Percentiles rank a stretch among this genome's conserved stretches.
Evolutionary conservation across 305 asterid genomes (phyloP).

Genomic region (Solanum hybrid): DNA sequence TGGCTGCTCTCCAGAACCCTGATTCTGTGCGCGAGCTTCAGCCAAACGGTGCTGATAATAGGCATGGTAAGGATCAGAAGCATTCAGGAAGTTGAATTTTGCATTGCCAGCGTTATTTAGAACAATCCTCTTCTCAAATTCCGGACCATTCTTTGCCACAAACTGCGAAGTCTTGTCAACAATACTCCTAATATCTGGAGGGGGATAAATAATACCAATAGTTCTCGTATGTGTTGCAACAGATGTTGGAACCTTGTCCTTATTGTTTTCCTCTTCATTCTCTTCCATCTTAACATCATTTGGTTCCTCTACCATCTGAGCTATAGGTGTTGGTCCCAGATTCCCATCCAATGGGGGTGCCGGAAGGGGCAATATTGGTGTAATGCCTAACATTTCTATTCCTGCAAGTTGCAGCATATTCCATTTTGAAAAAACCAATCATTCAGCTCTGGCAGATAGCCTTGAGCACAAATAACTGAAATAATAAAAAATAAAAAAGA

Average conservation of each 20-base stretch:
- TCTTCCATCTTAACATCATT: constrained; percentile 18
- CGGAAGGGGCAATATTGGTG: constrained; percentile 68
- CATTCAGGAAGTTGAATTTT: constrained; percentile 63
- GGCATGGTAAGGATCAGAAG: constrained; percentile 85
- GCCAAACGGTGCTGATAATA: constrained; percentile 80
- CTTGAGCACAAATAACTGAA: neutral
- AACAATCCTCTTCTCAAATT: constrained; percentile 76
- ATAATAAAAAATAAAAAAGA: neutral
- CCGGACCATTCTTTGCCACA: constrained; percentile 87
- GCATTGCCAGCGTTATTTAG: constrained; percentile 79
- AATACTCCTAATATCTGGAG: constrained; percentile 78
- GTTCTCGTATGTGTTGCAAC: constrained; percentile 79
- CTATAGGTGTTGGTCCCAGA: constrained; percentile 47
- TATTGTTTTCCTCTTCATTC: constrained; percentile 25
- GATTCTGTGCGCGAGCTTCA: constrained; percentile 67
- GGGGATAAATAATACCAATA: constrained; percentile 85
- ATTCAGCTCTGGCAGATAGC: neutral
- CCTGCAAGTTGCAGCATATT: constrained; percentile 11
- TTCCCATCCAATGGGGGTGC: constrained; percentile 75
- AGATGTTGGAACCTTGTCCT: constrained; percentile 34
- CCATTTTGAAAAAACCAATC: neutral
- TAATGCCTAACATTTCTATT: constrained; percentile 46
- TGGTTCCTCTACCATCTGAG: constrained; percentile 46
- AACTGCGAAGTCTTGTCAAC: constrained; percentile 84
- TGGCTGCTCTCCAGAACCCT: constrained; percentile 29